A percentile compares a stretch with the other conserved stretches of the same genome.
Conservation (phyloP, 2,329 filamentous ascomycete species). For the Colletotrichum horii region DNA sequence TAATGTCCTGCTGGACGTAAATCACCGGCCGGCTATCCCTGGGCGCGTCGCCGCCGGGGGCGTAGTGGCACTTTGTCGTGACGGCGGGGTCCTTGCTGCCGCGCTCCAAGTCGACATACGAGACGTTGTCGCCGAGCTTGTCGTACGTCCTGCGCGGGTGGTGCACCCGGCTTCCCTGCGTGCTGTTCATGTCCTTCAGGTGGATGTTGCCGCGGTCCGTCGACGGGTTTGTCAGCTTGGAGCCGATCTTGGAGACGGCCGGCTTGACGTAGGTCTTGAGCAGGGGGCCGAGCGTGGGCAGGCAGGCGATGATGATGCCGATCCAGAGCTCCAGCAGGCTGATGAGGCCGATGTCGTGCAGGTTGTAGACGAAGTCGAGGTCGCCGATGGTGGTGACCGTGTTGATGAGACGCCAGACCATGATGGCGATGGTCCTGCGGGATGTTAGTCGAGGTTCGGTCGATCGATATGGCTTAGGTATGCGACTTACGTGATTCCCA, state of each 20-base stretch:
- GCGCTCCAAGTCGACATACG: constrained; percentile 3
- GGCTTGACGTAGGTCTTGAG: constrained; percentile 28
- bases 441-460: neutral
- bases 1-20: constrained; percentile 16
- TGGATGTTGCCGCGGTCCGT: constrained; percentile 2
- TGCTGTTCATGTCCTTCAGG: neutral
- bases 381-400: constrained; percentile 25
- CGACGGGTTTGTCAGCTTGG: constrained; percentile 12
- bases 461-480: neutral
- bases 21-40: constrained; percentile 1
- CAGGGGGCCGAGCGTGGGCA: constrained; percentile 44
- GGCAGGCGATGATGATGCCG: constrained; percentile 46
- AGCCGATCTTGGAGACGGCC: constrained; percentile 19
- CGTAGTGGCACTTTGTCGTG: constrained; percentile 11
- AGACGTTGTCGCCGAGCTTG: constrained; percentile 1
- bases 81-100: neutral
- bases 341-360: constrained; percentile 37
- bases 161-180: neutral
- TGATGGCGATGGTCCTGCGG: constrained; percentile 40
- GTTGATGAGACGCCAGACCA: constrained; percentile 39
- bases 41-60: neutral
- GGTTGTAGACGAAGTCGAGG: constrained; percentile 25
- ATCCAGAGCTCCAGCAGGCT: constrained; percentile 41
- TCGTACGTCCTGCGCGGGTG: constrained; percentile 1
- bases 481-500: constrained; percentile 33